Base-by-base conservation (phyloP, 192 early-diverging fungal species). In the Bifiguratus adelaidae region DNA sequence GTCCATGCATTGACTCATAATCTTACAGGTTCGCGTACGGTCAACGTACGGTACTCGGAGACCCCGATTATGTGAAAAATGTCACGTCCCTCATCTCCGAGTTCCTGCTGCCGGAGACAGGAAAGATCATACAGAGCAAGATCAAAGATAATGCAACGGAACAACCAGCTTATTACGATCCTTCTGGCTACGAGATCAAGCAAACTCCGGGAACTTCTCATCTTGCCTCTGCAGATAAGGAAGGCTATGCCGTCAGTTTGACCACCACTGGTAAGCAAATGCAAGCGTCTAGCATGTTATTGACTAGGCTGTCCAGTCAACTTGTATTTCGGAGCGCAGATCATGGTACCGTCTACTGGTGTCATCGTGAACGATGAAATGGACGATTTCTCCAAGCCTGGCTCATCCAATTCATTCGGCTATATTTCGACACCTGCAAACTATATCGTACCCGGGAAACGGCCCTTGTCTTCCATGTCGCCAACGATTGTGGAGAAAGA, bases 341-440 rank as follows among this genome's bases (percentile, higher is more conserved):
- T 97, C 23, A 76, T 95, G 77, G 91, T 95, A 56, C 78, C 76
- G 6, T 65, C 48, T 15, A 92, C 91, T 0, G 94, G 92, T 16
- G 67, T 97, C 41, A 85, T 97, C 29, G 65, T 97, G 36, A 97
- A 97, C 60, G 82, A 95, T 58, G 83, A 95, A 55, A 93, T 95
- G 91, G 87, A 95, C 60, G 92, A 97, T 52, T 97, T 95, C 52
- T 85, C 82, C 36, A 86, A 81, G 7, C 80, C 80, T 25, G 82
- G 81, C 44, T 41, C 60, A 7, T 72, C 80, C 7, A 86, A 89
- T 51, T 59, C 55, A 18, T 86, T 85, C 77, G 92, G 91, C 8
- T 70, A 82, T 28, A 63, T 61, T 8, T 82, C 86, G 0, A 80
- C 77, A 7, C 83, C 83, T 7, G 75, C 81, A 69, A 88, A 88